phyloP scores from a whole-genome alignment of 2,329 filamentous ascomycete genomes.

The Myriosclerotinia curreyana region DNA sequence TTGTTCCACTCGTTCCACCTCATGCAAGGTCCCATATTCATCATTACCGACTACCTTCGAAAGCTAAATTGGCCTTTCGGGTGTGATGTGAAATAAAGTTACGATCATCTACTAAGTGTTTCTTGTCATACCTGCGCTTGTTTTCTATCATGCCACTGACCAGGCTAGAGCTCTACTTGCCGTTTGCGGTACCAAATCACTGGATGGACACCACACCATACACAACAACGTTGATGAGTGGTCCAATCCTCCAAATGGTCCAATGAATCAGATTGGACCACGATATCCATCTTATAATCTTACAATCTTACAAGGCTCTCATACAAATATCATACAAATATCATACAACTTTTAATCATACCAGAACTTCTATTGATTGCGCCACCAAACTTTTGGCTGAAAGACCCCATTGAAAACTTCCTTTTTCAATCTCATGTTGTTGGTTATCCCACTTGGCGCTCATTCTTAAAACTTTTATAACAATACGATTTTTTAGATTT shows the following conservation, averaged over 20 bases:
- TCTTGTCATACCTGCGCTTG: conserved; percentile 6
- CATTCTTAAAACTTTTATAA: neutral
- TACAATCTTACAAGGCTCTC: conserved; percentile 1
- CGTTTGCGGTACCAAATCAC: conserved; percentile 7
- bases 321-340: neutral
- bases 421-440: neutral
- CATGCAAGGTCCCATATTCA: conserved; percentile 17
- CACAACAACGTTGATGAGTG: conserved; percentile 12
- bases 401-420: neutral
- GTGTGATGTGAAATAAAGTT: conserved; percentile 19
- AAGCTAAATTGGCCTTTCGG: conserved; percentile 17
- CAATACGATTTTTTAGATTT: neutral
- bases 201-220: conserved; percentile 1
- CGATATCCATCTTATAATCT: conserved; percentile 1
- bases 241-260: neutral
- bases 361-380: neutral
- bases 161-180: conserved; percentile 3
- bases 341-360: neutral
- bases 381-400: conserved; percentile 6
- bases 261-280: conserved; percentile 15
- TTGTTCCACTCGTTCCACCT: conserved; percentile 10
- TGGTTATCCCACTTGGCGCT: neutral
- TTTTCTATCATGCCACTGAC: conserved; percentile 7
- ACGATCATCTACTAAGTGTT: conserved; percentile 12
- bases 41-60: conserved; percentile 14